A percentile compares a stretch with the other conserved stretches of the same genome.
These are phyloP conservation scores for Neofusicoccum cordaticola DNA, from an alignment of 2,329 filamentous ascomycete genomes.

Conservation along the genomic window DNA sequence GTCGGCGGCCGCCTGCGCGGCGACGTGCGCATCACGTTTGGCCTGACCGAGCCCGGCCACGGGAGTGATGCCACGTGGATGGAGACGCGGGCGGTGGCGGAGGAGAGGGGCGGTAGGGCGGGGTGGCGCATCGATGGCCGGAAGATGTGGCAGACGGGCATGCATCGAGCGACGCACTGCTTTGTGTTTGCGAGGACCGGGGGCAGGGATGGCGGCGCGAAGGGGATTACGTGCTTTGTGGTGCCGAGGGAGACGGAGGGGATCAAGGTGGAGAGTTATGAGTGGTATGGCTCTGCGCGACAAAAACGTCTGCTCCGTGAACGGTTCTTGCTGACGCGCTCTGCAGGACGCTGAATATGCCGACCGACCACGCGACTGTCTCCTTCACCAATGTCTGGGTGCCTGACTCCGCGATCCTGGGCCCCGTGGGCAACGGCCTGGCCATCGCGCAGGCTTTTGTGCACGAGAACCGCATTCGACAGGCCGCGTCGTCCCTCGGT, in stretches of 20 bases:
- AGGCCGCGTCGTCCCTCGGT: constrained; percentile 60
- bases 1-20: constrained; percentile 54
- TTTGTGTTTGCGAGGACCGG: constrained; percentile 61
- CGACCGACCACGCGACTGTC: constrained; percentile 63
- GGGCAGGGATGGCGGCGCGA: constrained; percentile 51
- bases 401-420: constrained; percentile 52
- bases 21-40: constrained; percentile 58
- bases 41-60: constrained; percentile 60
- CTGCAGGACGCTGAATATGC: constrained; percentile 61
- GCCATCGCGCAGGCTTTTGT: constrained; percentile 62
- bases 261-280: constrained; percentile 55
- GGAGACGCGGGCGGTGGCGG: constrained; percentile 51
- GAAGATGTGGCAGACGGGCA: constrained; percentile 66
- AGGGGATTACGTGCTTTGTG: constrained; percentile 61
- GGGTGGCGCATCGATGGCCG: constrained; percentile 56
- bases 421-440: constrained; percentile 53
- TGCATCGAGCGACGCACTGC: constrained; percentile 61
- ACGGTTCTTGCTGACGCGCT: not conserved
- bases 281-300: constrained; percentile 44
- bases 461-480: constrained; percentile 64
- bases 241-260: constrained; percentile 54
- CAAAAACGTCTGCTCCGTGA: too few species aligned
- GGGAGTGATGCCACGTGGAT: constrained; percentile 64
- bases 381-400: constrained; percentile 57
- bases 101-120: constrained; percentile 41